Conservation (phyloP, 495 filamentous ascomycete species). For the Lineolata rhizophorae region DNA sequence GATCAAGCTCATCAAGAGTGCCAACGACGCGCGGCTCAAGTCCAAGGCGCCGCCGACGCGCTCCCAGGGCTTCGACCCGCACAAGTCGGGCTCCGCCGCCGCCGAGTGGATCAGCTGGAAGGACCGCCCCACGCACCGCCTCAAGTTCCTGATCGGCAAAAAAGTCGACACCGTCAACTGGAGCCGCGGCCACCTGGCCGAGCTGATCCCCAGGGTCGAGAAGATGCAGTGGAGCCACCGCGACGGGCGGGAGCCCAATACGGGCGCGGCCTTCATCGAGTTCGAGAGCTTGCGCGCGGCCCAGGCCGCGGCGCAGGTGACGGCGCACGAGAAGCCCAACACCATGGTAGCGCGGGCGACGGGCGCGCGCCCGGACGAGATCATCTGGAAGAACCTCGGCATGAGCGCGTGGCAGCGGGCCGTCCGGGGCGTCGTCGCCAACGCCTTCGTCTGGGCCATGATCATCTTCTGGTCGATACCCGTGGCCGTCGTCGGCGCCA, state of each 20-base stretch:
- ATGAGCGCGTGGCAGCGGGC: slow-evolving; percentile 6
- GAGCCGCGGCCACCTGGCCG: slow-evolving; percentile 8
- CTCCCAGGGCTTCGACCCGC: no score
- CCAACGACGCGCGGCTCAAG: no score
- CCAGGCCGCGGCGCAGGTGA: slow-evolving; percentile 17
- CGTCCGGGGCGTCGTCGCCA: slow-evolving; percentile 13
- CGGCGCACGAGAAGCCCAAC: no score
- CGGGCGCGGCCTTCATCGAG: no score
- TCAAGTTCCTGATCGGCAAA: slow-evolving; percentile 10
- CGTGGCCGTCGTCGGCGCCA: slow-evolving; percentile 13
- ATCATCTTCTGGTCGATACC: slow-evolving; percentile 20
- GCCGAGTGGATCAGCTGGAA: neutral
- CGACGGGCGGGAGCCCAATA: no score
- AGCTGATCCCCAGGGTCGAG: no score
- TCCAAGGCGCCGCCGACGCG: no score
- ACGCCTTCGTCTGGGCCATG: slow-evolving; percentile 11
- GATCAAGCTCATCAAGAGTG: slow-evolving; percentile 9
- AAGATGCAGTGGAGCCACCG: no score
- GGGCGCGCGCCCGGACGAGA: slow-evolving; percentile 17
- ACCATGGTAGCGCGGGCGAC: no score
- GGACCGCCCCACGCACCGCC: slow-evolving; percentile 12
- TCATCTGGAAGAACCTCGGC: slow-evolving; percentile 18
- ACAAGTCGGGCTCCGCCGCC: no score
- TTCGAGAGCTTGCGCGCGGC: no score
- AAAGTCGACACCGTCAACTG: slow-evolving; percentile 16